A percentile compares a stretch with the other conserved stretches of the same genome.
Conservation (phyloP, 257 asterid species). For the Pogostemon cablin region DNA sequence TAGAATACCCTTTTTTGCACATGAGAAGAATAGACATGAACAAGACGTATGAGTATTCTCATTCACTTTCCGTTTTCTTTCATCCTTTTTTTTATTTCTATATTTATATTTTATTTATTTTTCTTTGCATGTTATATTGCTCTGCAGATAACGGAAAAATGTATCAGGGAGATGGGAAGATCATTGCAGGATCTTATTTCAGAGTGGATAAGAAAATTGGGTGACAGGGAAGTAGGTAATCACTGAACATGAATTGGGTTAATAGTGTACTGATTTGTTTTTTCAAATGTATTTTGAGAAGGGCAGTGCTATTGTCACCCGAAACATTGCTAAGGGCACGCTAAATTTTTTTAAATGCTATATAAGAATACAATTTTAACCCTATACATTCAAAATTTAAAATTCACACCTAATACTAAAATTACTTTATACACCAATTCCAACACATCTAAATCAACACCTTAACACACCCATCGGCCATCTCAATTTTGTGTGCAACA, state of each 20-base stretch:
- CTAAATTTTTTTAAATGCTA: too few species aligned
- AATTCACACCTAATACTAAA: too few species aligned
- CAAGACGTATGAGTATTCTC: conserved; percentile 64
- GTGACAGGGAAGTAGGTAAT: conserved; percentile 77
- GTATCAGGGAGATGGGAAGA: conserved; percentile 73
- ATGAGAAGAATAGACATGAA: conserved; percentile 88
- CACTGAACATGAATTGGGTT: background rate
- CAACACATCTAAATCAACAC: too few species aligned
- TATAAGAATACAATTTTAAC: too few species aligned
- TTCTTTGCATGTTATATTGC: conserved; percentile 5
- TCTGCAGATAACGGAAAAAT: conserved; percentile 78
- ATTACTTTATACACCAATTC: too few species aligned
- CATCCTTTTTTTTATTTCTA: background rate
- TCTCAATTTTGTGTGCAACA: too few species aligned
- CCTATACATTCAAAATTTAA: too few species aligned
- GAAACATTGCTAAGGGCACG: too few species aligned
- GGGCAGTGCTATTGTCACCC: too few species aligned
- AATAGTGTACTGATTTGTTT: too few species aligned
- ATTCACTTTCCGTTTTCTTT: background rate
- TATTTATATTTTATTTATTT: background rate
- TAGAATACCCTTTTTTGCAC: conserved; percentile 80
- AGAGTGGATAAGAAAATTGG: conserved; percentile 69
- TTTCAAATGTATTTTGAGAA: too few species aligned
- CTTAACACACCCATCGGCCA: too few species aligned
- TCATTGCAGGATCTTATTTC: conserved; percentile 83